phyloP scores from a whole-genome alignment of 2,329 filamentous ascomycete genomes.

The Intubia oerlemansii region DNA sequence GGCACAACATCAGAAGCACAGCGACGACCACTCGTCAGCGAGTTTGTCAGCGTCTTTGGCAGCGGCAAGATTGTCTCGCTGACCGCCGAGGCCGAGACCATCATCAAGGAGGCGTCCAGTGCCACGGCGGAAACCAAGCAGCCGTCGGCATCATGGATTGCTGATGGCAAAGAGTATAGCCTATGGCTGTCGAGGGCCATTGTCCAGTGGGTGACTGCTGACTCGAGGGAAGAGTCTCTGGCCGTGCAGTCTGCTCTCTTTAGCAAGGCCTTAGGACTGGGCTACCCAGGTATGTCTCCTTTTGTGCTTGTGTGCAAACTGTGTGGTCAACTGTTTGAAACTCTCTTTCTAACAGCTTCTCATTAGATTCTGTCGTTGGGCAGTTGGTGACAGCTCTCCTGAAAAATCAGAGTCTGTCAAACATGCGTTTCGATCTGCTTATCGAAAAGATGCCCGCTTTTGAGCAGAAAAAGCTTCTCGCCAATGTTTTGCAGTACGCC shows the following conservation, averaged over 20 bases:
- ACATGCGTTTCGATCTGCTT: no score
- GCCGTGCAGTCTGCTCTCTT: slow-evolving; percentile 26
- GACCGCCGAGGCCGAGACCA: slow-evolving; percentile 31
- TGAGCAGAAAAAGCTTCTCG: slow-evolving; percentile 22
- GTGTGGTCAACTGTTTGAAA: not conserved
- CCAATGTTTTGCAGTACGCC: slow-evolving; percentile 20
- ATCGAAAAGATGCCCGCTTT: slow-evolving; percentile 17
- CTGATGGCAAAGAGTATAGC: slow-evolving; percentile 41
- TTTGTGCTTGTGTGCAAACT: no score
- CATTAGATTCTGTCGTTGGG: no score
- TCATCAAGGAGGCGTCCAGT: slow-evolving; percentile 17
- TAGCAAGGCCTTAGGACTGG: slow-evolving; percentile 43
- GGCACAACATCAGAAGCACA: slow-evolving; percentile 8
- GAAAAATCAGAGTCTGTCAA: no score
- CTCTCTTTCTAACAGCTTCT: slow-evolving; percentile 8
- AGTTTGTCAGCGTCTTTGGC: slow-evolving; percentile 24
- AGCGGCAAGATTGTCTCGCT: slow-evolving; percentile 27
- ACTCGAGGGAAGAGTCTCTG: slow-evolving; percentile 14
- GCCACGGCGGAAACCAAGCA: not conserved
- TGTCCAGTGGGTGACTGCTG: slow-evolving; percentile 18
- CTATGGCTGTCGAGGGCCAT: slow-evolving; percentile 53
- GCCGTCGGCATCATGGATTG: slow-evolving; percentile 29
- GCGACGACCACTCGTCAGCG: slow-evolving; percentile 17
- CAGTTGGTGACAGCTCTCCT: no score
- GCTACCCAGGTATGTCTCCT: slow-evolving; percentile 40